These are phyloP conservation scores for Cladobotryum mycophilum DNA, from an alignment of 2,329 filamentous ascomycete species.

Conservation along the genomic window DNA sequence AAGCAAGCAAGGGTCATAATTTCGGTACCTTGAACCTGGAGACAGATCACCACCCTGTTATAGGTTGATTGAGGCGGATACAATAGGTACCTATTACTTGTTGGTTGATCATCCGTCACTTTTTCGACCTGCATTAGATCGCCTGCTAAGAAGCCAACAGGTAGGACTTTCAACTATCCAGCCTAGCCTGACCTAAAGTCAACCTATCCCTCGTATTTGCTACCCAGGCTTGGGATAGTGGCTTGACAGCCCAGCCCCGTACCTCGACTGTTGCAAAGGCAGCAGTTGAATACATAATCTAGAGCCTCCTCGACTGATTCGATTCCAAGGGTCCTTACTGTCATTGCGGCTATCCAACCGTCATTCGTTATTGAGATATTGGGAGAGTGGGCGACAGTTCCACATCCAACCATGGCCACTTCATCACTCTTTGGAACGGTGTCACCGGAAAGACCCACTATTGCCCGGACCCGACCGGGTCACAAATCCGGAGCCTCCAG, in stretches of 20 bases:
- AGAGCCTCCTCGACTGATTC: neutral
- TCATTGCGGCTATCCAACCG: too few relatives aligned
- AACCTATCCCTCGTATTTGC: neutral
- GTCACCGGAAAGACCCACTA: neutral
- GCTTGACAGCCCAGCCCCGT: neutral
- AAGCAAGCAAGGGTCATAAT: too few relatives aligned
- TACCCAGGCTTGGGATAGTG: neutral
- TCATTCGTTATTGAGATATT: too few relatives aligned
- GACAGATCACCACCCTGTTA: too few relatives aligned
- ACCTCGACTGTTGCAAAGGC: conserved; percentile 15
- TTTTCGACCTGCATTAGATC: neutral
- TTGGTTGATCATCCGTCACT: neutral
- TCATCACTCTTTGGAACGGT: neutral
- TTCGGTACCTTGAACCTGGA: too few relatives aligned
- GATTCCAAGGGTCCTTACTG: too few relatives aligned
- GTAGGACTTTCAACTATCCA: neutral
- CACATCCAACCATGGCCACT: neutral
- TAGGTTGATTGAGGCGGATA: too few relatives aligned
- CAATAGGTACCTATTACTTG: too few relatives aligned
- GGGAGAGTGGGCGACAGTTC: too few relatives aligned
- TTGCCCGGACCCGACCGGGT: neutral
- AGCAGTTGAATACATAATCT: conserved; percentile 21
- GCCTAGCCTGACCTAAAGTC: neutral
- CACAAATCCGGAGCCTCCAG: too few relatives aligned
- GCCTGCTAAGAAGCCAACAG: neutral